phyloP scores from a whole-genome alignment of 192 early-diverging fungal species.

The Rhizophagus clarus region DNA sequence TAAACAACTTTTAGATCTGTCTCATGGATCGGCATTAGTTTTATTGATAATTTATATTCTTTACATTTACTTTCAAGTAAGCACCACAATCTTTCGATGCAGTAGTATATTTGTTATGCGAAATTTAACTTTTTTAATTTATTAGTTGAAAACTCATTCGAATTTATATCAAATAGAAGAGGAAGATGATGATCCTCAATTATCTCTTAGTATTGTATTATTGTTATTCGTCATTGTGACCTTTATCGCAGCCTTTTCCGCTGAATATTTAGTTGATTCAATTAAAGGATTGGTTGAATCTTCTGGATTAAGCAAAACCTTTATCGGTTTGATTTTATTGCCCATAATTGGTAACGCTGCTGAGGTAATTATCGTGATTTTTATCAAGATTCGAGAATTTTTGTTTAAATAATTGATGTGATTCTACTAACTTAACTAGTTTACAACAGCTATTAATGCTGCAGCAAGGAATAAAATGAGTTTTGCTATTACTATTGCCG shows the following conservation, averaged over 20 bases:
- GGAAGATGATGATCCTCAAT: constrained; percentile 67
- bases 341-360: constrained; percentile 93
- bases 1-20: constrained; percentile 57
- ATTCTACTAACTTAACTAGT: constrained; percentile 44
- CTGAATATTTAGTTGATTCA: constrained; percentile 82
- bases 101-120: background rate
- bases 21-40: constrained; percentile 67
- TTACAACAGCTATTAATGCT: constrained; percentile 81
- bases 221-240: constrained; percentile 65
- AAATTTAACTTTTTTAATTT: background rate
- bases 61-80: constrained; percentile 64
- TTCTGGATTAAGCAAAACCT: constrained; percentile 75
- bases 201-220: constrained; percentile 43
- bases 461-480: constrained; percentile 92
- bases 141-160: background rate
- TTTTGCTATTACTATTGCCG: constrained; percentile 83
- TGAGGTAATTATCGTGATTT: constrained; percentile 37
- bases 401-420: background rate
- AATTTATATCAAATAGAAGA: constrained; percentile 27
- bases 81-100: background rate
- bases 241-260: constrained; percentile 73
- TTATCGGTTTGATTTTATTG: constrained; percentile 89
- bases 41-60: constrained; percentile 68
- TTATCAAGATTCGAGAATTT: background rate
- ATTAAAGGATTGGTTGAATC: constrained; percentile 75